Conservation (phyloP, 2,329 filamentous ascomycete species). For the Verticillium isaacii region DNA sequence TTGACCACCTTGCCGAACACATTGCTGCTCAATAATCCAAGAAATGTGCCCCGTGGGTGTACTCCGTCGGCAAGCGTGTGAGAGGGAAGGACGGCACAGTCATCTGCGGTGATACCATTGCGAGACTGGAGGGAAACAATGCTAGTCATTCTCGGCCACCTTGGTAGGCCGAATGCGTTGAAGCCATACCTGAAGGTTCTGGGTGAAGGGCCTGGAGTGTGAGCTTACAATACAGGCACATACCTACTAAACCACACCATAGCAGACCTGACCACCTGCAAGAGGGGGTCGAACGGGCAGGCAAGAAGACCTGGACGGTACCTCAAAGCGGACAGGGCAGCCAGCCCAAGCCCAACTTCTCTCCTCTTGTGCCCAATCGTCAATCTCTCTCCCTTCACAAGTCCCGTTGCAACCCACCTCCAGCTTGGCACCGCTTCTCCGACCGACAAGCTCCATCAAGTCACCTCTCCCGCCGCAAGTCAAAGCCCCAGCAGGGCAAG, state of each 20-base stretch:
- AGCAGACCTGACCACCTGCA: too few species aligned
- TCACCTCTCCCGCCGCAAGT: not conserved
- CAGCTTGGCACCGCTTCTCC: not conserved
- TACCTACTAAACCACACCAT: not conserved
- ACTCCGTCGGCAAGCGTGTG: not conserved
- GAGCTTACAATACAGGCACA: not conserved
- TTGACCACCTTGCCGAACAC: not conserved
- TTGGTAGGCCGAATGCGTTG: not conserved
- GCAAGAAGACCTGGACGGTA: not conserved
- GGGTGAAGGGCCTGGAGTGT: too few species aligned
- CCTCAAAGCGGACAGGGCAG: not conserved
- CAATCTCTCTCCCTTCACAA: not conserved
- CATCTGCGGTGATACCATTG: not conserved
- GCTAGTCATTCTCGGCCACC: not conserved
- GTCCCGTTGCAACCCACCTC: not conserved
- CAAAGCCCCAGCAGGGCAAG: not conserved
- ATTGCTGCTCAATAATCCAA: not conserved
- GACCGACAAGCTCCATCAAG: not conserved
- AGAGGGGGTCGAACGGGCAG: not conserved
- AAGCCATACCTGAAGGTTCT: not conserved
- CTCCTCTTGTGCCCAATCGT: not conserved
- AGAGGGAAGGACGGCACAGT: not conserved
- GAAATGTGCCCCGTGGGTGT: not conserved
- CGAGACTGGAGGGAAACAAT: not conserved
- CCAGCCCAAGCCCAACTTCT: not conserved